Conservation (phyloP, 768 basidiomycete species). For the Aureoboletus auriporus region DNA sequence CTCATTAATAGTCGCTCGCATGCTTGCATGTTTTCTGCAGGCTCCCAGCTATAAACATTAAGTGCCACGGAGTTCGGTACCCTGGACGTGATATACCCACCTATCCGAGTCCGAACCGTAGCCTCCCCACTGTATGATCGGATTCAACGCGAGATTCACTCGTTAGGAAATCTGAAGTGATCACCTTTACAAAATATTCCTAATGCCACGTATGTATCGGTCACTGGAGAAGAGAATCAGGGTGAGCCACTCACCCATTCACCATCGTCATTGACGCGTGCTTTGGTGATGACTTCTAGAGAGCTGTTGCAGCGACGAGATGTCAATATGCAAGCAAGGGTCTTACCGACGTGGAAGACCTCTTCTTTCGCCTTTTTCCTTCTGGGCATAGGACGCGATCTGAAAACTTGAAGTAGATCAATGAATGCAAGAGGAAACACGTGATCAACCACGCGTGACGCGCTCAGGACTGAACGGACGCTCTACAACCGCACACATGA, state of each 20-base stretch:
- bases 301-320: background rate
- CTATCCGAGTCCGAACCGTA: conserved; percentile 56
- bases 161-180: background rate
- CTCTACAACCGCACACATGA: conserved; percentile 8
- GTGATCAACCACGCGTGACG: conserved; percentile 11
- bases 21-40: conserved; percentile 49
- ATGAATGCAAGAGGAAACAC: background rate
- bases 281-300: conserved; percentile 58
- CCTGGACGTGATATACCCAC: conserved; percentile 30
- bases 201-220: conserved; percentile 16
- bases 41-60: conserved; percentile 58
- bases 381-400: conserved; percentile 13
- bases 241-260: conserved; percentile 46
- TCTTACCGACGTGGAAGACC: conserved; percentile 48
- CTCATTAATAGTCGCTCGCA: conserved; percentile 58
- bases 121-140: conserved; percentile 55
- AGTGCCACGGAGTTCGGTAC: background rate
- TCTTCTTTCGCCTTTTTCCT: conserved; percentile 27
- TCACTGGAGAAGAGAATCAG: background rate
- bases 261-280: conserved; percentile 45
- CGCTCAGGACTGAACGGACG: conserved; percentile 1
- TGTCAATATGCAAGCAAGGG: background rate
- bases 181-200: conserved; percentile 72
- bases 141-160: conserved; percentile 1
- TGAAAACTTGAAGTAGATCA: background rate